These are phyloP conservation scores for Sambucus nigra DNA, from an alignment of 129 eudicot species.

Conservation along the genomic window DNA sequence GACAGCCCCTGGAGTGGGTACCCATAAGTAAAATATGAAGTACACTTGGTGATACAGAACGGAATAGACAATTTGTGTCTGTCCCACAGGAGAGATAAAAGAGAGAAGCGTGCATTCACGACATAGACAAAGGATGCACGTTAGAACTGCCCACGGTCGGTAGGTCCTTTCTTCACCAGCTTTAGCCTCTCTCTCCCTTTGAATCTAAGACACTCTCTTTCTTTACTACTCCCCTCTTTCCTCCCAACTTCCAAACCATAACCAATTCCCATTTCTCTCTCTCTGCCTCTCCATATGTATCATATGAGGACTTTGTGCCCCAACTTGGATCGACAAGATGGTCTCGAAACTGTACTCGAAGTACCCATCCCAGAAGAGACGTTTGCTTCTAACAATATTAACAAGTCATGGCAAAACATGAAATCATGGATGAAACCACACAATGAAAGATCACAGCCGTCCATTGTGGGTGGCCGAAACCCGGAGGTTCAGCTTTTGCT, in stretches of 20 bases:
- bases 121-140: constrained; percentile 50
- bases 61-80: too few relatives aligned
- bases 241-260: neutral
- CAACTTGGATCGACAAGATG: constrained; percentile 68
- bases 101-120: constrained; percentile 98
- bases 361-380: constrained; percentile 88
- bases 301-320: constrained; percentile 92
- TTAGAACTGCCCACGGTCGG: constrained; percentile 50
- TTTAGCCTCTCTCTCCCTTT: too few relatives aligned
- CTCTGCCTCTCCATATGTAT: constrained; percentile 12
- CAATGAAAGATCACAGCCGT: constrained; percentile 15
- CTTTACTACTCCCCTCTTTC: constrained; percentile 10
- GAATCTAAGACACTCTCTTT: too few relatives aligned
- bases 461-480: constrained; percentile 35
- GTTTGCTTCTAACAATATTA: constrained; percentile 23
- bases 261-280: neutral
- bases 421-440: constrained; percentile 75
- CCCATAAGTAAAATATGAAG: too few relatives aligned
- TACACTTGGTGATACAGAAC: too few relatives aligned
- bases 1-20: too few relatives aligned
- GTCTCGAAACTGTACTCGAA: constrained; percentile 84
- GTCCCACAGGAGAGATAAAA: constrained; percentile 12
- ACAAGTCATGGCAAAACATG: constrained; percentile 49
- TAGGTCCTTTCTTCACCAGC: too few relatives aligned
- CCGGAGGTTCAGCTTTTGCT: constrained; percentile 78